Evolutionary conservation across 176 grass and related monocot genomes (phyloP), one percentile per base, ranked within the genome.

Genomic region (Tillandsia fasciculata): DNA sequence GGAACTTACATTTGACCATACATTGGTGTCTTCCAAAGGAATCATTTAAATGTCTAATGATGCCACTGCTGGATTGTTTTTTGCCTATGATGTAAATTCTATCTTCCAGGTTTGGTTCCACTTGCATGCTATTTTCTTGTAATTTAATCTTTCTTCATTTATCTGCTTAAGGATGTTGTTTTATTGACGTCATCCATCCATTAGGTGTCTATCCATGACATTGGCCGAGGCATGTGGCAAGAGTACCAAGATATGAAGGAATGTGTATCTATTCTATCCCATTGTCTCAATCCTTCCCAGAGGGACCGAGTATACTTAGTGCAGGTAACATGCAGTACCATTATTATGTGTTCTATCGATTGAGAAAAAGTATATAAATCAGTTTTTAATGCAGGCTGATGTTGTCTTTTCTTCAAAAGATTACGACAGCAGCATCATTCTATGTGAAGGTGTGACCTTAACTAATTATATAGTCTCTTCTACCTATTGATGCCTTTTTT

Each of bases 161-260:
- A 59, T 59, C 54, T 59, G 54, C 54, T 18, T 59, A 59, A 59
- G 20, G n/a, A 22, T 59, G 54, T 22, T 6, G 29, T 59, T 17
- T 59, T 18, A 59, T 59, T 22, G 54, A 59, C 8, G 20, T 59
- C 20, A 59, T 59, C 12, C 20, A 59, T 59, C 15, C 15, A 9
- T 66, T 75, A 97, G 93, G 72, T 92, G 69, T 97, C 93, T 64
- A 74, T 73, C 68, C 79, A 83, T 70, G 89, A 97, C 58, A 88
- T 92, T 73, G 89, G 81, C 7, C 83, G 86, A 82, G 86, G 92
- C 71, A 97, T 97, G 93, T 97, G 93, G 93, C 78, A 88, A 84
- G 86, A 92, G 51, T 97, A 90, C 74, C 79, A 92, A 71, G 84
- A 97, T 80, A 87, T 80, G 81, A 88, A 89, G 66, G 79, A 87